phyloP scores from a whole-genome alignment of 495 filamentous ascomycete genomes.

The Podospora anserina region DNA sequence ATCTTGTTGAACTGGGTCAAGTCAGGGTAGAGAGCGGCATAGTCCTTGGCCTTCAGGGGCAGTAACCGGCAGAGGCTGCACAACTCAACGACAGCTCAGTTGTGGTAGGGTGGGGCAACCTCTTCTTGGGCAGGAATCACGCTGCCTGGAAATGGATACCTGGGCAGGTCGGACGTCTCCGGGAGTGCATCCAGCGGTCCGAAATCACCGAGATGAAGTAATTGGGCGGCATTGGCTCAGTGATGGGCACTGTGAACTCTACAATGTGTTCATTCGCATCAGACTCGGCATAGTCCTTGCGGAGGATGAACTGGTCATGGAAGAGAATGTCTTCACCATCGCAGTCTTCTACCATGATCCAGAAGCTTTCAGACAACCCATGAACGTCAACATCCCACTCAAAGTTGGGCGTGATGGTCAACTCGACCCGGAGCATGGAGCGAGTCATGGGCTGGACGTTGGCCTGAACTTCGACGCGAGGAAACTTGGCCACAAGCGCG shows the following conservation, averaged over 20 bases:
- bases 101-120: no score
- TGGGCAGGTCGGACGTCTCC: no score
- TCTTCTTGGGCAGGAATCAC: no score
- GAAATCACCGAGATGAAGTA: conserved; percentile 95
- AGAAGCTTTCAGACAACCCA: conserved; percentile 85
- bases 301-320: conserved; percentile 91
- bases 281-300: conserved; percentile 75
- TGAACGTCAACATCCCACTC: conserved; percentile 92
- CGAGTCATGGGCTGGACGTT: conserved; percentile 92
- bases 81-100: no score
- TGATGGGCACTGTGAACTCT: conserved; percentile 94
- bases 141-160: no score
- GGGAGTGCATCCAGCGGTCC: conserved; percentile 98
- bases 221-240: conserved; percentile 96
- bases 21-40: conserved; percentile 72
- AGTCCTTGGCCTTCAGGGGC: conserved; percentile 84
- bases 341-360: conserved; percentile 95
- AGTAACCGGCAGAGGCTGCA: conserved; percentile 81
- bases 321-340: conserved; percentile 95
- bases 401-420: conserved; percentile 93
- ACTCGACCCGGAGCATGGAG: conserved; percentile 90
- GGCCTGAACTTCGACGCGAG: conserved; percentile 84
- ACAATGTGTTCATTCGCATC: conserved; percentile 92
- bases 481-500: conserved; percentile 84
- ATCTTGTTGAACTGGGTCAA: conserved; percentile 95